phyloP scores from a whole-genome alignment of 192 early-diverging fungal species.

The Dimargaris verticillata region DNA sequence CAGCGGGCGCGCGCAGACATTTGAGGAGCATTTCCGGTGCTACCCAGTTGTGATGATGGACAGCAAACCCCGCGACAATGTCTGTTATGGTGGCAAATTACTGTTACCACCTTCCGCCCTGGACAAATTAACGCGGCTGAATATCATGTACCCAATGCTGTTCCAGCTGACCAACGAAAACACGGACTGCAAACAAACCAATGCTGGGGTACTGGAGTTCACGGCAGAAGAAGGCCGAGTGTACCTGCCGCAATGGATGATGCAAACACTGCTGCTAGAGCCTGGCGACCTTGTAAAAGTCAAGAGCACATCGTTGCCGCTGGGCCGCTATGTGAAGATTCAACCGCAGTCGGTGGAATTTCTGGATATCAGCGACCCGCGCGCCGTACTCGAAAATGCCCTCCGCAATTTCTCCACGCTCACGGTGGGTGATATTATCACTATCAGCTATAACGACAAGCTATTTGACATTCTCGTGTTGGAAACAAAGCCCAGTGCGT shows the following conservation, averaged over 20 bases:
- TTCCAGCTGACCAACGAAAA: slow-evolving; percentile 62
- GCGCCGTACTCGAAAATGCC: slow-evolving; percentile 92
- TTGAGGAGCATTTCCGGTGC: slow-evolving; percentile 9
- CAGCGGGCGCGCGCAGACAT: background rate
- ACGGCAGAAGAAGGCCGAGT: slow-evolving; percentile 90
- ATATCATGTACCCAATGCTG: slow-evolving; percentile 84
- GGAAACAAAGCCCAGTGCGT: slow-evolving; percentile 64
- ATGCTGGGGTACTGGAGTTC: slow-evolving; percentile 97
- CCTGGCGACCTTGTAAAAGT: slow-evolving; percentile 66
- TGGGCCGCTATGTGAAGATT: slow-evolving; percentile 84
- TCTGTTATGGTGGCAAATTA: slow-evolving; percentile 30
- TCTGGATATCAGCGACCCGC: slow-evolving; percentile 89
- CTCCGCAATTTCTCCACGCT: slow-evolving; percentile 81
- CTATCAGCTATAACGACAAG: slow-evolving; percentile 80
- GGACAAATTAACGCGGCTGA: slow-evolving; percentile 44
- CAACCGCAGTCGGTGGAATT: slow-evolving; percentile 95
- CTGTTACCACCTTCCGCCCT: slow-evolving; percentile 28
- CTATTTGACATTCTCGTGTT: slow-evolving; percentile 79
- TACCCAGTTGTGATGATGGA: slow-evolving; percentile 9
- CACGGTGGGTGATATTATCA: slow-evolving; percentile 79
- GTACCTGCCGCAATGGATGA: slow-evolving; percentile 98
- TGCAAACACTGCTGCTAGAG: slow-evolving; percentile 62
- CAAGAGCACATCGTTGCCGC: slow-evolving; percentile 56
- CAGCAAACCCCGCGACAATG: slow-evolving; percentile 10
- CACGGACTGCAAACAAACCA: slow-evolving; percentile 36